Evolutionary conservation across 2,329 filamentous ascomycete species (phyloP).

Genomic region (Claviceps capensis): DNA sequence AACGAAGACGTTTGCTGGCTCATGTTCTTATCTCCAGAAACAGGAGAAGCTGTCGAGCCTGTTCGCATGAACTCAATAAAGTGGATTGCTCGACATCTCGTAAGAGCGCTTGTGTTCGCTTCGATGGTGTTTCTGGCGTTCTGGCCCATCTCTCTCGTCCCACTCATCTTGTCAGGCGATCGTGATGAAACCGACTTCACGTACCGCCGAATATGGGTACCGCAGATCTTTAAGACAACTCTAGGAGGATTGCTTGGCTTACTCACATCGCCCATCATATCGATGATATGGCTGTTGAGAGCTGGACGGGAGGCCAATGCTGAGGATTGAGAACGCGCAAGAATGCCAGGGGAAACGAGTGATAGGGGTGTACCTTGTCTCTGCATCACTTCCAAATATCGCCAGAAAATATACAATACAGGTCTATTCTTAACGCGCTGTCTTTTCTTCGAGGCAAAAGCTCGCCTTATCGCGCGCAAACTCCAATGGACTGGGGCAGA

Average conservation of each 20-base stretch:
- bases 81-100: constrained; percentile 15
- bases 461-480: background rate
- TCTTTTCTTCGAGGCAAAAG: background rate
- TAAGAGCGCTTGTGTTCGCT: constrained; percentile 15
- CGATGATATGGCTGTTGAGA: constrained; percentile 35
- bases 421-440: constrained; percentile 10
- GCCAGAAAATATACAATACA: background rate
- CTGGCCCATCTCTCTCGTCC: constrained; percentile 29
- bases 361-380: background rate
- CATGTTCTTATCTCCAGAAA: constrained; percentile 20
- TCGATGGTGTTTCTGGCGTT: constrained; percentile 27
- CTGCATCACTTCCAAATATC: background rate
- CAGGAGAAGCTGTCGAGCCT: background rate
- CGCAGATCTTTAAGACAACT: constrained; percentile 35
- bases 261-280: constrained; percentile 33
- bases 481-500: background rate
- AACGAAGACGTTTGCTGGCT: constrained; percentile 26
- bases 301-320: constrained; percentile 28
- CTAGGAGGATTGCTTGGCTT: constrained; percentile 32
- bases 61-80: background rate
- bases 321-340: background rate
- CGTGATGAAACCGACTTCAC: constrained; percentile 27
- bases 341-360: background rate
- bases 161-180: constrained; percentile 25
- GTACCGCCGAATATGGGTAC: constrained; percentile 29